Percentiles rank a stretch among this genome's conserved stretches.
phyloP scores from a whole-genome alignment of 106 monocot species.

The Dactylorhiza incarnata region DNA sequence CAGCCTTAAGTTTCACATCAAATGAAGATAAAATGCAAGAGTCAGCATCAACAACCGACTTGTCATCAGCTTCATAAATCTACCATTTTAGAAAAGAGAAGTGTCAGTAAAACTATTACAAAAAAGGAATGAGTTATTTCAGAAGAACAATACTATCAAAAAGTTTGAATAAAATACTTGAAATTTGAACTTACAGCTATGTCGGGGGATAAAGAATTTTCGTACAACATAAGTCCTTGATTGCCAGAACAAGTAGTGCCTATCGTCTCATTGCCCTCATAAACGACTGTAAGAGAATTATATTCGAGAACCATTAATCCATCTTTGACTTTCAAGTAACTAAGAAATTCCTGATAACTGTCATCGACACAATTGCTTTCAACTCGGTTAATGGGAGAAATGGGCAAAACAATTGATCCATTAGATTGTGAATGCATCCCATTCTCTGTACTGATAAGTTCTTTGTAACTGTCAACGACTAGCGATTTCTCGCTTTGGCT shows the following conservation, averaged over 20 bases:
- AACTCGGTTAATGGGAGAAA: neutral
- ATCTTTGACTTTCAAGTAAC: conserved; percentile 24
- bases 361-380: neutral
- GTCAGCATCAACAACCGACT: neutral
- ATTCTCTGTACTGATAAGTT: conserved; percentile 6
- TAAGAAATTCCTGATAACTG: conserved; percentile 37
- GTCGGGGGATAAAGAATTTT: neutral
- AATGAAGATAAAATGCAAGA: conserved; percentile 14
- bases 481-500: neutral
- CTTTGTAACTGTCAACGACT: conserved; percentile 10
- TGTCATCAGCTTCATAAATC: conserved; percentile 24
- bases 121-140: neutral
- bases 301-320: conserved; percentile 38
- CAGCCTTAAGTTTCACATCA: conserved; percentile 23
- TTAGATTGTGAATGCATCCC: neutral
- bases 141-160: neutral
- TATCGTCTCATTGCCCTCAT: conserved; percentile 25
- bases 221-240: conserved; percentile 4
- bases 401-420: neutral
- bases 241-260: neutral
- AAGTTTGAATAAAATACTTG: neutral
- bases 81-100: conserved; percentile 15
- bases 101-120: neutral
- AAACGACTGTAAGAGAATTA: conserved; percentile 26
- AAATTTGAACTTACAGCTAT: conserved; percentile 19